phyloP scores from a whole-genome alignment of 495 filamentous ascomycete genomes.

The Usnea hakonensis region DNA sequence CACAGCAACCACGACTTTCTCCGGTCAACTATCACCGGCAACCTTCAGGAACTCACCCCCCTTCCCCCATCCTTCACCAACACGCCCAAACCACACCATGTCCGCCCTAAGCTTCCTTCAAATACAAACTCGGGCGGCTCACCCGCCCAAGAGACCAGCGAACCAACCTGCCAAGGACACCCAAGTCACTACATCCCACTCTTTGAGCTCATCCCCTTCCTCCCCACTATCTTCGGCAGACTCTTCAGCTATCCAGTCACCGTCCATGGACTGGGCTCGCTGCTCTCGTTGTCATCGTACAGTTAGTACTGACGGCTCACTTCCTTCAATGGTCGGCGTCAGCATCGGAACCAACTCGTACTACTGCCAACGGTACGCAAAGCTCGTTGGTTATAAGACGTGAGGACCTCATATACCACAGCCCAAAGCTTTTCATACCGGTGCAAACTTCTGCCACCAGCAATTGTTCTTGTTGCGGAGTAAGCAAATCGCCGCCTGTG shows the following conservation, averaged over 20 bases:
- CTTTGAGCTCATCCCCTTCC: neutral
- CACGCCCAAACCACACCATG: conserved; percentile 27
- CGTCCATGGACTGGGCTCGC: conserved; percentile 16
- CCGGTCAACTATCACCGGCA: neutral
- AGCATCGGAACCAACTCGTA: conserved; percentile 71
- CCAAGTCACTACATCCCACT: neutral
- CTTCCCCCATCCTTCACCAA: neutral
- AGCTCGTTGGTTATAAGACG: conserved; percentile 58
- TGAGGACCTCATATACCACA: conserved; percentile 34
- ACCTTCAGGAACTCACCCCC: neutral
- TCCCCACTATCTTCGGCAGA: conserved; percentile 24
- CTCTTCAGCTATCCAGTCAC: conserved; percentile 26
- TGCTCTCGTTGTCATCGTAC: conserved; percentile 46
- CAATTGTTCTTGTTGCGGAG: neutral
- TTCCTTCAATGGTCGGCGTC: conserved; percentile 49
- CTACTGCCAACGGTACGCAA: conserved; percentile 68
- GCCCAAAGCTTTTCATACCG: neutral
- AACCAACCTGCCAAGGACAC: conserved; percentile 6
- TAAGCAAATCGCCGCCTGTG: neutral
- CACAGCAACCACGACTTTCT: too few relatives aligned
- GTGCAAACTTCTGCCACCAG: neutral
- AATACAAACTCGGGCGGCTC: conserved; percentile 30
- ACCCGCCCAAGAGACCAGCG: conserved; percentile 13
- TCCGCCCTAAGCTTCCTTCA: conserved; percentile 35
- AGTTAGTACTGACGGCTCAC: conserved; percentile 35